A percentile compares a stretch with the other conserved stretches of the same genome.
Evolutionary conservation across 768 basidiomycete genomes (phyloP).

Genomic region (Amanita muscaria): DNA sequence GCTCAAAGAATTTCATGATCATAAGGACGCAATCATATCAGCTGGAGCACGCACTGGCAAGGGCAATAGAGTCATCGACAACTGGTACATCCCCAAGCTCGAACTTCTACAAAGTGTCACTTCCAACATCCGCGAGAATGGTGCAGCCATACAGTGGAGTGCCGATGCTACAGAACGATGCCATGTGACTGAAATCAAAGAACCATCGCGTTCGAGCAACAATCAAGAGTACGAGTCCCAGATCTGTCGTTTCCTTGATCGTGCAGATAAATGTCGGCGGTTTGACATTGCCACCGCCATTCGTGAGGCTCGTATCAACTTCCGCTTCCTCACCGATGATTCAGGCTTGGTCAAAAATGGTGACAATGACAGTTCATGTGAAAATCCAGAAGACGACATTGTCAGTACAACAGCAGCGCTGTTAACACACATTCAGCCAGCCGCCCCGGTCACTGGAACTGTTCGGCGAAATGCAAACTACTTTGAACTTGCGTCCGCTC

Average conservation of each 20-base stretch:
- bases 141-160: constrained; percentile 7
- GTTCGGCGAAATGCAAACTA: too few relatives aligned
- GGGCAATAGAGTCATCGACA: neutral
- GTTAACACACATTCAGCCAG: too few relatives aligned
- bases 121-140: neutral
- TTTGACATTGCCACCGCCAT: constrained; percentile 9
- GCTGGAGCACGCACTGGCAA: neutral
- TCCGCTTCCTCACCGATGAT: too few relatives aligned
- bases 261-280: constrained; percentile 7
- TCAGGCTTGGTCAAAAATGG: too few relatives aligned
- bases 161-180: constrained; percentile 7
- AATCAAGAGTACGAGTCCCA: constrained; percentile 9
- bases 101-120: neutral
- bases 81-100: constrained; percentile 3
- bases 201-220: constrained; percentile 2
- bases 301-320: too few relatives aligned
- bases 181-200: constrained; percentile 10
- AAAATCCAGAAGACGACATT: too few relatives aligned
- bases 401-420: too few relatives aligned
- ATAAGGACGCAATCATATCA: too few relatives aligned
- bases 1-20: too few relatives aligned
- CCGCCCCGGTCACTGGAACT: too few relatives aligned
- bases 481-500: too few relatives aligned
- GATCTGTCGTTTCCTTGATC: constrained; percentile 9
- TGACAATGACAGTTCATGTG: too few relatives aligned